Evolutionary conservation across 1,284 basidiomycete genomes (phyloP).

Genomic region (Hemileia vastatrix): DNA sequence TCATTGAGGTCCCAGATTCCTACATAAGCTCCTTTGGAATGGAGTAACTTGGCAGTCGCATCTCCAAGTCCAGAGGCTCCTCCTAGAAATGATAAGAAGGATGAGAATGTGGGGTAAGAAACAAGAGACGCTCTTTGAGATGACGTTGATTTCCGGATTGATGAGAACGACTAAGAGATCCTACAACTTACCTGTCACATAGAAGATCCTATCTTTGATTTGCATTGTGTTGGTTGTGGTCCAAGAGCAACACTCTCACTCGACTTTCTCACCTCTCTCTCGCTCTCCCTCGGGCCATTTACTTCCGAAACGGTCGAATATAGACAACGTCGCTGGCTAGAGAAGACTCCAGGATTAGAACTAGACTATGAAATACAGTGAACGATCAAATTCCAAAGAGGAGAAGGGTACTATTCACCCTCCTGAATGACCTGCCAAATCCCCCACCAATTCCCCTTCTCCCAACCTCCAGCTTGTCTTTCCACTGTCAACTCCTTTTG

Average conservation of each 20-base stretch:
- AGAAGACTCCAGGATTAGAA: no score
- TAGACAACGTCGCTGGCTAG: no score
- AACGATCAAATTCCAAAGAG: neutral
- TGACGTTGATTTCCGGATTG: neutral
- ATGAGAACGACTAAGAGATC: neutral
- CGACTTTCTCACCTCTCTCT: no score
- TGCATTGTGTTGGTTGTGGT: constrained; percentile 30
- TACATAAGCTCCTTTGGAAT: constrained; percentile 33
- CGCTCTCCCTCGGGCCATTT: no score
- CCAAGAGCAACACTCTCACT: neutral
- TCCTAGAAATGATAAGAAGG: constrained; percentile 24
- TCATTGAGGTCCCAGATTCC: constrained; percentile 35
- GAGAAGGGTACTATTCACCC: neutral
- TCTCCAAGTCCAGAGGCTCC: constrained; percentile 39
- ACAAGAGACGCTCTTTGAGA: neutral
- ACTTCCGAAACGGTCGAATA: no score
- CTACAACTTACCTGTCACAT: constrained; percentile 26
- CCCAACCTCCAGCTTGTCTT: constrained; percentile 37
- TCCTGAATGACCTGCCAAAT: constrained; percentile 34
- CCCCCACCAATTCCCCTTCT: constrained; percentile 44
- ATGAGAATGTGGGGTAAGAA: neutral
- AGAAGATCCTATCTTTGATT: constrained; percentile 27
- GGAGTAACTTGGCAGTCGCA: constrained; percentile 31
- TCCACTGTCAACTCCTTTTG: neutral
- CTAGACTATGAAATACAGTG: no score